Percentiles rank a stretch among this genome's conserved stretches.
phyloP scores from a whole-genome alignment of 176 grass and related monocot genomes.

The Oryza rufipogon region DNA sequence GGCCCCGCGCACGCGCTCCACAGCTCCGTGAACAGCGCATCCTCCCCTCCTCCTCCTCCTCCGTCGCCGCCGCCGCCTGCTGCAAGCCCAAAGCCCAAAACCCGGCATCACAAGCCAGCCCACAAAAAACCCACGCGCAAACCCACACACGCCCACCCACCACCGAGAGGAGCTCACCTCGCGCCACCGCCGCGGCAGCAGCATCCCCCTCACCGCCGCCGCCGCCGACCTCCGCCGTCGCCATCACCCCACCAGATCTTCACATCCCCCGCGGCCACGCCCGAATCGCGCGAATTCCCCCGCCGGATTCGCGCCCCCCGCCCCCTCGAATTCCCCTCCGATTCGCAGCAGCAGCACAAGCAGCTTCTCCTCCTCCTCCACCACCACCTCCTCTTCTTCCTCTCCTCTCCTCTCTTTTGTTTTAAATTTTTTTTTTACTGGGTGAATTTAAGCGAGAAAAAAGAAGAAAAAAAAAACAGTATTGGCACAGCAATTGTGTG shows the following conservation, averaged over 20 bases:
- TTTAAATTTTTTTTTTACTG: constrained; percentile 32
- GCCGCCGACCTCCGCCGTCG: background rate
- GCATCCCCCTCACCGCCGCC: constrained; percentile 27
- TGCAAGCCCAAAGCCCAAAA: constrained; percentile 22
- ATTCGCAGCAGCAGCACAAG: constrained; percentile 9
- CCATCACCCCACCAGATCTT: constrained; percentile 53
- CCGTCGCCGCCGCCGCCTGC: constrained; percentile 16
- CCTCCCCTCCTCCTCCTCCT: constrained; percentile 34
- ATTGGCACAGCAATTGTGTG: background rate
- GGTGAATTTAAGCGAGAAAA: constrained; percentile 22
- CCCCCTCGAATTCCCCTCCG: constrained; percentile 30
- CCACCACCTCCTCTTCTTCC: background rate
- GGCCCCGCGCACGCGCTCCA: constrained; percentile 92
- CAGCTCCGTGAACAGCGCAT: constrained; percentile 75
- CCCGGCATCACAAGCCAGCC: constrained; percentile 29
- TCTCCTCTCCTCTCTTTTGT: too few relatives aligned
- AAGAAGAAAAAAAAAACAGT: too few relatives aligned
- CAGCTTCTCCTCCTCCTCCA: background rate
- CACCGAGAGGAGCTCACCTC: constrained; percentile 19
- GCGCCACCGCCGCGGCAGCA: constrained; percentile 5
- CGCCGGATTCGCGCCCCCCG: background rate
- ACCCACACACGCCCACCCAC: too few relatives aligned
- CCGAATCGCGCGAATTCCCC: constrained; percentile 51
- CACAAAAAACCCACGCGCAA: background rate
- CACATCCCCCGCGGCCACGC: constrained; percentile 25